Conservation (phyloP, 176 grass and related monocot genomes). For the Musa troglodytarum region DNA sequence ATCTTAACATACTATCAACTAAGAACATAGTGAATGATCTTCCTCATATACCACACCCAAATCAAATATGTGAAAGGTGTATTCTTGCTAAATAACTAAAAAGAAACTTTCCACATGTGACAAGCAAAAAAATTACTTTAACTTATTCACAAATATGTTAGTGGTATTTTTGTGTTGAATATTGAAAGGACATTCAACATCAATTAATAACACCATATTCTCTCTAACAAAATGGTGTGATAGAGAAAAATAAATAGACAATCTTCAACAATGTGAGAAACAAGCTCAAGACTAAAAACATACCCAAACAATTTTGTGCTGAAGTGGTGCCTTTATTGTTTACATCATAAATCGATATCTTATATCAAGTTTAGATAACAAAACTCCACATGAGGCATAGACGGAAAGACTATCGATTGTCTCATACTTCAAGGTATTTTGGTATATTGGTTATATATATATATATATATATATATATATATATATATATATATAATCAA, state of each 20-base stretch:
- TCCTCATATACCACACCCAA: too few species aligned
- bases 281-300: neutral
- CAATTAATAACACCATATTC: too few species aligned
- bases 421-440: neutral
- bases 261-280: slow-evolving; percentile 5
- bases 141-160: too few species aligned
- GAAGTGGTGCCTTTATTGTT: neutral
- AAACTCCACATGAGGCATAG: neutral
- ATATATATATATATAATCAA: neutral
- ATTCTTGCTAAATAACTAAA: too few species aligned
- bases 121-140: too few species aligned
- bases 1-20: too few species aligned
- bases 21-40: too few species aligned
- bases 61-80: too few species aligned
- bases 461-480: neutral
- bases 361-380: neutral
- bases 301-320: neutral
- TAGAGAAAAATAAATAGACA: neutral
- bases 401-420: neutral
- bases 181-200: too few species aligned
- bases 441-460: neutral
- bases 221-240: slow-evolving; percentile 8
- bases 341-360: neutral
- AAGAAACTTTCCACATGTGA: too few species aligned
- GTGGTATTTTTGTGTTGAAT: too few species aligned